These are phyloP conservation scores for Coemansia erecta DNA, from an alignment of 192 early-diverging fungal species.

Conservation along the genomic window DNA sequence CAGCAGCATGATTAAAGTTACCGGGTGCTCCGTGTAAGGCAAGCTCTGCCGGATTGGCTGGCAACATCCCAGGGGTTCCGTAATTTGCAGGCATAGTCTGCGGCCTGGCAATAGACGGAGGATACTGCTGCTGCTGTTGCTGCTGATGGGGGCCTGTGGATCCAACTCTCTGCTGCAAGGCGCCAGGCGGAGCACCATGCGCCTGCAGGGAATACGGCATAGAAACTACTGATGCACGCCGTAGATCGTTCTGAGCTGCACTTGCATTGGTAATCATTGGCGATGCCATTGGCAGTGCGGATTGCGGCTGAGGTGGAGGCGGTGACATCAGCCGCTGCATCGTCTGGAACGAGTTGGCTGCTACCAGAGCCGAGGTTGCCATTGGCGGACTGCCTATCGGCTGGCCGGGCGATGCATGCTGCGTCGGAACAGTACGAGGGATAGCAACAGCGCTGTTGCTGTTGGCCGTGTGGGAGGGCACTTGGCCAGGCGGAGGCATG, in stretches of 20 bases:
- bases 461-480: neutral
- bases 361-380: neutral
- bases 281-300: conserved; percentile 20
- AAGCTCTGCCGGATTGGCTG: conserved; percentile 17
- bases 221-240: conserved; percentile 11
- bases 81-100: conserved; percentile 12
- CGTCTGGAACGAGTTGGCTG: conserved; percentile 12
- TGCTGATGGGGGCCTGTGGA: conserved; percentile 10
- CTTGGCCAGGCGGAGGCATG: neutral
- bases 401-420: conserved; percentile 13
- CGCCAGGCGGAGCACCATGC: neutral
- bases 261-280: conserved; percentile 22
- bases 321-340: conserved; percentile 41
- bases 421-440: conserved; percentile 33
- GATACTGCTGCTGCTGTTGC: conserved; percentile 12
- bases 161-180: conserved; percentile 11
- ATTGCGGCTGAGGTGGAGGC: conserved; percentile 6
- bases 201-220: conserved; percentile 8
- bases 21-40: conserved; percentile 5
- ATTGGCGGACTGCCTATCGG: conserved; percentile 4
- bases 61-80: conserved; percentile 3
- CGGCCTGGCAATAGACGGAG: conserved; percentile 1
- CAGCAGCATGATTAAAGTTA: conserved; percentile 7
- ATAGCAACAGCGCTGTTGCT: conserved; percentile 1
- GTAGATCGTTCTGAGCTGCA: conserved; percentile 11